phyloP scores from a whole-genome alignment of 352 stramenopile genomes.

The Ophiocytium majus region DNA sequence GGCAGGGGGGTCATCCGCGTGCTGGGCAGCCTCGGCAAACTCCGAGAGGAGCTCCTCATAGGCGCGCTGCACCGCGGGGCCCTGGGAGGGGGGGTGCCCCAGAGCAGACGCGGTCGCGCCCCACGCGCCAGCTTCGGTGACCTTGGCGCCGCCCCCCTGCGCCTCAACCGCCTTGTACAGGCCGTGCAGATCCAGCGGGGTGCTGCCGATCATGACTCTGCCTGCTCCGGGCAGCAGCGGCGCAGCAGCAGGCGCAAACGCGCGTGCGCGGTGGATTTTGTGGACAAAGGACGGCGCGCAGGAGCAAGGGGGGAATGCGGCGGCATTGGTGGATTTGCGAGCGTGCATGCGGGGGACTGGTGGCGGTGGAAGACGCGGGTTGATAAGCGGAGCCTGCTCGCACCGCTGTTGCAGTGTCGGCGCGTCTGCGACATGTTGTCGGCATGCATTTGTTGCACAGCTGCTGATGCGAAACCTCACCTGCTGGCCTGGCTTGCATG shows the following conservation, averaged over 20 bases:
- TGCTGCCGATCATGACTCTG: neutral
- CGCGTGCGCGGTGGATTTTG: neutral
- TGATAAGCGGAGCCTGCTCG: no score
- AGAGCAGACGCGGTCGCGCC: constrained; percentile 18
- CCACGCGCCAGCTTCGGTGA: constrained; percentile 24
- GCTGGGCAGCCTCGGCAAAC: constrained; percentile 13
- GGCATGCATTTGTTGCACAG: no score
- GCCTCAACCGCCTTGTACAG: constrained; percentile 42
- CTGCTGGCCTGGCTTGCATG: no score
- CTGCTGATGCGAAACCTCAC: no score
- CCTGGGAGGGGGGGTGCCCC: constrained; percentile 22
- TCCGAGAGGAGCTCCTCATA: constrained; percentile 40
- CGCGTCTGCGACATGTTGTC: no score
- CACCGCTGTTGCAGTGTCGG: no score
- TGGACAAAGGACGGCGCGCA: neutral
- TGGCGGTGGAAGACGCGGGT: no score
- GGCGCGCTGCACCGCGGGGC: neutral
- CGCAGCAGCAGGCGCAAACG: neutral
- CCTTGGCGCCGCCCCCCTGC: constrained; percentile 25
- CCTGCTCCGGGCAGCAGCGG: neutral
- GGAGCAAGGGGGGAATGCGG: no score
- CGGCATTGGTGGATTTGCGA: no score
- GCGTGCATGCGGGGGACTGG: no score
- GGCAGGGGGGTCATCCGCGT: neutral
- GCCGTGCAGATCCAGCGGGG: constrained; percentile 30